Percentiles rank a stretch among this genome's conserved stretches.
phyloP scores from a whole-genome alignment of 331 rosid species.

The Erythrophleum ivorense region DNA sequence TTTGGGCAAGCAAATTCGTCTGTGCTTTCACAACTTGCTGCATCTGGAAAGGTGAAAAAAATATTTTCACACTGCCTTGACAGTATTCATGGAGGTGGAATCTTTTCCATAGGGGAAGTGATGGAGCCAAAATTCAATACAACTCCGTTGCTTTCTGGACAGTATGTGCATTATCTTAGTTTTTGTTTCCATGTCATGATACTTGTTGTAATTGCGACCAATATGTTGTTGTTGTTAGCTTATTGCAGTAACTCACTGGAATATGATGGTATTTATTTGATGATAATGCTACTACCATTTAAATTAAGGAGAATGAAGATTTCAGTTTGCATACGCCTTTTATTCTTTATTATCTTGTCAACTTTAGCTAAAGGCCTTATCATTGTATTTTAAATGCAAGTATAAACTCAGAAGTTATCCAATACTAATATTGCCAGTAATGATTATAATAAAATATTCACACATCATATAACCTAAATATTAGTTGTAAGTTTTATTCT shows the following conservation, averaged over 20 bases:
- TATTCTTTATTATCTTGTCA: conserved; percentile 29
- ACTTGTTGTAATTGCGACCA: conserved; percentile 29
- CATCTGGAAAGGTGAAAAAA: conserved; percentile 76
- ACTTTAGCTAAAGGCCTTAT: neutral
- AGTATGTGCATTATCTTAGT: conserved; percentile 56
- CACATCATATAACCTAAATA: conserved; percentile 5
- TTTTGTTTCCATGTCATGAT: conserved; percentile 30
- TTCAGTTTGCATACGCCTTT: conserved; percentile 2
- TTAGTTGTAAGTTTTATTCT: conserved; percentile 9
- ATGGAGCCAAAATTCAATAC: conserved; percentile 64
- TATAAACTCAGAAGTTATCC: neutral
- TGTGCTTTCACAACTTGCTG: conserved; percentile 85
- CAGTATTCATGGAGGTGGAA: conserved; percentile 82
- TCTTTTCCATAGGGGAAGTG: conserved; percentile 86
- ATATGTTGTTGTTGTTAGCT: conserved; percentile 27
- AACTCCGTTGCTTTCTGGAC: conserved; percentile 63
- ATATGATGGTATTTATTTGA: conserved; percentile 30
- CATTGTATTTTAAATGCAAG: conserved; percentile 1
- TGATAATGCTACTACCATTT: conserved; percentile 30
- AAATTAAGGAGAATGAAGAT: conserved; percentile 9
- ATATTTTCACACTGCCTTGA: conserved; percentile 93
- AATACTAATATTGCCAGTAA: conserved; percentile 13
- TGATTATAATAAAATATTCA: conserved; percentile 3
- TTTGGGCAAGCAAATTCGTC: conserved; percentile 95
- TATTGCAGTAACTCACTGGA: conserved; percentile 23